Percentiles rank a stretch among this genome's conserved stretches.
These are phyloP conservation scores for Phytophthora idaei DNA, from an alignment of 352 stramenopile genomes.

Conservation along the genomic window DNA sequence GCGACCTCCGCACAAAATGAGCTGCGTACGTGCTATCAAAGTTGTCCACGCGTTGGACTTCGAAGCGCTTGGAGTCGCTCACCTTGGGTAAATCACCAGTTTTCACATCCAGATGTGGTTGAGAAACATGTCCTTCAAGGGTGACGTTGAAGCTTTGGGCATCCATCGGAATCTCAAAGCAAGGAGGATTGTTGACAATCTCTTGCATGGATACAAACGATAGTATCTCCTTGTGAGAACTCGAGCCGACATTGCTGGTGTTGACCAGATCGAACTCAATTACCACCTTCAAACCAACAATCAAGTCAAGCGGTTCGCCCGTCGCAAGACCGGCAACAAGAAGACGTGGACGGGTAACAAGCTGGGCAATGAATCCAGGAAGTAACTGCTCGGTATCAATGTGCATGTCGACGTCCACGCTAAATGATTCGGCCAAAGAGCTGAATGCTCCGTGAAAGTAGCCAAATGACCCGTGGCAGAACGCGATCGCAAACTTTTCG, in stretches of 20 bases:
- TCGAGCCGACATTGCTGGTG: constrained; percentile 30
- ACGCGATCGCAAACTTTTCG: constrained; percentile 51
- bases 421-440: constrained; percentile 46
- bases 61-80: constrained; percentile 35
- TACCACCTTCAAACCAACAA: constrained; percentile 33
- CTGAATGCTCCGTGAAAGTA: constrained; percentile 45
- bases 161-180: constrained; percentile 49
- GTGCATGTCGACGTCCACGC: constrained; percentile 45
- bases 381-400: constrained; percentile 62
- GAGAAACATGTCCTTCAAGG: constrained; percentile 27
- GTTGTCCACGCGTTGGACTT: constrained; percentile 43
- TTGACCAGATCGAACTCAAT: constrained; percentile 39
- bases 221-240: constrained; percentile 34
- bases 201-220: constrained; percentile 33
- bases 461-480: constrained; percentile 48
- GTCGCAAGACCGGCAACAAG: constrained; percentile 28
- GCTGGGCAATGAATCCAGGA: constrained; percentile 40
- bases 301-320: constrained; percentile 19
- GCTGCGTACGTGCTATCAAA: constrained; percentile 41
- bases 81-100: constrained; percentile 34
- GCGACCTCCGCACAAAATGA: constrained; percentile 41
- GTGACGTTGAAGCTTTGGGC: constrained; percentile 26
- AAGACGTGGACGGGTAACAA: constrained; percentile 35
- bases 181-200: constrained; percentile 24
- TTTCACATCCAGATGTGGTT: constrained; percentile 1